Base-by-base conservation (phyloP, 495 filamentous ascomycete species). In the Aspergillus mulundensis region DNA sequence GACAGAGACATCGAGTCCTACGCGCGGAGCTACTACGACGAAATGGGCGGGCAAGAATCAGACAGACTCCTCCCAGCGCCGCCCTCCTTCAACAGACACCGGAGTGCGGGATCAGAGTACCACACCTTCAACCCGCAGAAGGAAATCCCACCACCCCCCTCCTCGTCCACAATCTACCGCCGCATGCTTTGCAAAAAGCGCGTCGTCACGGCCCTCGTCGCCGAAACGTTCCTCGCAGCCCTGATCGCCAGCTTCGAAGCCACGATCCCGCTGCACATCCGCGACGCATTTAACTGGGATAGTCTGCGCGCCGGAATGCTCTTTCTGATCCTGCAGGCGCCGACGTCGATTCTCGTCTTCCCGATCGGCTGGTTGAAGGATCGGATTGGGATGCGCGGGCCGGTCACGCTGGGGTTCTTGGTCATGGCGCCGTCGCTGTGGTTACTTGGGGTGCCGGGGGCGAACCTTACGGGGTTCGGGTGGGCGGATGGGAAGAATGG, bases 201-300 rank as follows among this genome's bases (percentile, higher is more conserved):
- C 10, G 66, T 67, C 23, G n/a, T 62, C 8, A 61, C 63, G 2
- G 66, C 59, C 1, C 41, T 48, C 4, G n/a, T 70, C 5, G 51
- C 60, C n/a, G 62, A 64, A 28, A 61, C 45, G 59, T 56, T 38
- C 34, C 58, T 2, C 58, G 55, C 53, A 55, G 53, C 16, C 7
- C 62, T 23, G 36, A 66, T 28, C 50, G 67, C 59, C 41, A 61
- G 60, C 20, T 64, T 72, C 32, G 61, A 70, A 10, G 64, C 65
- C 1, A 73, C 70, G 0, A 41, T 73, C 5, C 54, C 69, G 0
- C 51, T 70, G 14, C 69, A 72, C 58, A 61, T 70, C n/a, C 57
- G 60, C 16, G 32, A 57, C 4, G 58, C 56, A 21, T 73, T 73
- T 47, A 54, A 57, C 14, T 73, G 70, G 70, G 61, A 62, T 4